A percentile compares a stretch with the other conserved stretches of the same genome.
Evolutionary conservation across 352 stramenopile genomes (phyloP).

Genomic region (Phytophthora uliginosa): DNA sequence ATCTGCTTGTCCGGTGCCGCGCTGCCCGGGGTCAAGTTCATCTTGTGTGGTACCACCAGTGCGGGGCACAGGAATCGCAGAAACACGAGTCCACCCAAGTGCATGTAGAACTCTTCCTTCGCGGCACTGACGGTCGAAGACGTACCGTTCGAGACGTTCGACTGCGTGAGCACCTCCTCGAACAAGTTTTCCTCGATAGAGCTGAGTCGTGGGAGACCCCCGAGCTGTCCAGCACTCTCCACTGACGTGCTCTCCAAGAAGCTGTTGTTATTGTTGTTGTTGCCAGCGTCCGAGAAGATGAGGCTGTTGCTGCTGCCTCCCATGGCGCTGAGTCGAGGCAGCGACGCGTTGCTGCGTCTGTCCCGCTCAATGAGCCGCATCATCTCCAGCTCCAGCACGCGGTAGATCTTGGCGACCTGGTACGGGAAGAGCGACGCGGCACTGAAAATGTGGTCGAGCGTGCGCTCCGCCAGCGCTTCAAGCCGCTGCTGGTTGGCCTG

Average conservation of each 20-base stretch:
- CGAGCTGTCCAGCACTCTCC: constrained; percentile 40
- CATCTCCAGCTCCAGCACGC: constrained; percentile 79
- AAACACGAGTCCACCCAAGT: constrained; percentile 83
- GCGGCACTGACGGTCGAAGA: constrained; percentile 35
- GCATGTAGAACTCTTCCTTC: constrained; percentile 81
- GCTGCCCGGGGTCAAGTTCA: constrained; percentile 65
- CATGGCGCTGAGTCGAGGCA: constrained; percentile 65
- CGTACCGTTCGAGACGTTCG: constrained; percentile 32
- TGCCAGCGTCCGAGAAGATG: constrained; percentile 30
- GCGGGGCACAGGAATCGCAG: constrained; percentile 83
- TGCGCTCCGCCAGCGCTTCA: constrained; percentile 58
- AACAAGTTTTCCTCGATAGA: constrained; percentile 62
- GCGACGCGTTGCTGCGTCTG: constrained; percentile 55
- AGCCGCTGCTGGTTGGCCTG: constrained; percentile 63
- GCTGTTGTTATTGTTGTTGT: constrained; percentile 36
- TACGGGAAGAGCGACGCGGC: constrained; percentile 71
- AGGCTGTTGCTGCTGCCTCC: constrained; percentile 45
- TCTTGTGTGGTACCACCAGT: constrained; percentile 79
- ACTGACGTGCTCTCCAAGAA: constrained; percentile 48
- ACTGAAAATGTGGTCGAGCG: constrained; percentile 61
- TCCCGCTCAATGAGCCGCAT: constrained; percentile 74
- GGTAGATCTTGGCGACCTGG: constrained; percentile 84
- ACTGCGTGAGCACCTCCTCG: constrained; percentile 42
- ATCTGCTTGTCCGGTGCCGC: constrained; percentile 53
- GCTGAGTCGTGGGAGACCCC: constrained; percentile 57